Base-by-base conservation (phyloP, 768 basidiomycete genomes). In the Crepidotus variabilis region DNA sequence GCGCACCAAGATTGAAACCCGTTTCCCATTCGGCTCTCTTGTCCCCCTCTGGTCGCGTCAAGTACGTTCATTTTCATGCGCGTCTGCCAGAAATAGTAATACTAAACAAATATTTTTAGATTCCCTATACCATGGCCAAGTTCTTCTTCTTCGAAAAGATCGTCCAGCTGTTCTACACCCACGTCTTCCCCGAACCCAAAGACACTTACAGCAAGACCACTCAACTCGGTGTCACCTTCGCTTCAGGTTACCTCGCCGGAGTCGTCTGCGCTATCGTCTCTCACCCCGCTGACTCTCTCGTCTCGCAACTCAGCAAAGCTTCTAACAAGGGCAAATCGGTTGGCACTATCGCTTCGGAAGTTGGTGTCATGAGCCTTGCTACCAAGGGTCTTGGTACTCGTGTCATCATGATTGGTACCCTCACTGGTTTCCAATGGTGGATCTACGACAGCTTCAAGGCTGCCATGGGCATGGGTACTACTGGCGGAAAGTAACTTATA, bases 91-190 rank as follows among this genome's bases (percentile, higher is more conserved):
- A 36, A 50, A 43, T 2, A 18, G 9, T 32, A 45, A 56, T 45
- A 53, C 33, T 61, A 35, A 32, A 36, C 36, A 34, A 53, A 47
- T 20, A 46, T 24, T 14, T 47, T 28, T 59, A 96, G 89, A 94
- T 96, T 67, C 94, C 94, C 53, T 97, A 97, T 81, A 97, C 94
- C 67, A 95, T 97, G 94, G 94, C 94, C 79, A 97, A 97, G 77
- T 97, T 97, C 85, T 92, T 84, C 84, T 93, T 92, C 83, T 95
- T 87, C 72, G 92, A 94, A 72, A 86, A 87, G 80, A 89, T 90
- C 64, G 91, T 89, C 70, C 80, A 85, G 67, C 70, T 90, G 64
- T 94, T 95, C 79, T 92, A 92, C 75, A 92, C 88, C 61, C 84
- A 90, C 68, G 89, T 93, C 72, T 88, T 94, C 76, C 81, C 87